These are phyloP conservation scores for Pharus latifolius DNA, from an alignment of 176 grass and related monocot species.

Conservation along the genomic window DNA sequence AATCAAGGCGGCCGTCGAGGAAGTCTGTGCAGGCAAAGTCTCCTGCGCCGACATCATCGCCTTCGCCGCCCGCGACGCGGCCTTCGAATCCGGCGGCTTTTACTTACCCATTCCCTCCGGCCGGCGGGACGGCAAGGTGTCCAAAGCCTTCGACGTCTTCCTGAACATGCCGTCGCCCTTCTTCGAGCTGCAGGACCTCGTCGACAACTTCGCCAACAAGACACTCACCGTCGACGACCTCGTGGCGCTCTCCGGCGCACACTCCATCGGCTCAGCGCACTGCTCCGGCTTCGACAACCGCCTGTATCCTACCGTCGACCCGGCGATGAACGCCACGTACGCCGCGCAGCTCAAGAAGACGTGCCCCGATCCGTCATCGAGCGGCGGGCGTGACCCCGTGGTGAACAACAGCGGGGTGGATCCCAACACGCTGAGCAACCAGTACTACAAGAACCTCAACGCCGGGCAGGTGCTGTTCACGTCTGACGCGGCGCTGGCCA, in stretches of 20 bases:
- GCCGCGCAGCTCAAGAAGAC: neutral
- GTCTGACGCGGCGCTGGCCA: conserved; percentile 24
- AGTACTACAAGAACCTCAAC: conserved; percentile 12
- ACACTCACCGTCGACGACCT: conserved; percentile 25
- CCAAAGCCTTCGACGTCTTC: conserved; percentile 3
- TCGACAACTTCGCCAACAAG: conserved; percentile 19
- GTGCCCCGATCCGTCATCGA: neutral
- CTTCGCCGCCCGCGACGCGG: conserved; percentile 22
- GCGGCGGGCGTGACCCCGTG: neutral
- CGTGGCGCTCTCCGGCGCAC: conserved; percentile 30
- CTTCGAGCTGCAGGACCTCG: neutral
- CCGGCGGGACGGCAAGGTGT: conserved; percentile 24
- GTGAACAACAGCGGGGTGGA: conserved; percentile 18
- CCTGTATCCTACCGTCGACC: conserved; percentile 28
- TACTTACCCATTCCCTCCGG: conserved; percentile 23
- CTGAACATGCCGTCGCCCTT: conserved; percentile 15
- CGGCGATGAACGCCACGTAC: conserved; percentile 9
- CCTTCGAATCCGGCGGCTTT: conserved; percentile 2
- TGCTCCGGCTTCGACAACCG: conserved; percentile 23
- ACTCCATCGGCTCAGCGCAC: conserved; percentile 26
- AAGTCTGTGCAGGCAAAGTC: conserved; percentile 6
- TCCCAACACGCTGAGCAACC: neutral
- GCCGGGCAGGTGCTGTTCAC: conserved; percentile 17
- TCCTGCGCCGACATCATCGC: conserved; percentile 29
- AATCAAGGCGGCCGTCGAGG: conserved; percentile 18